Conservation (phyloP, 345 rosid species). For the Hypericum androsaemum region DNA sequence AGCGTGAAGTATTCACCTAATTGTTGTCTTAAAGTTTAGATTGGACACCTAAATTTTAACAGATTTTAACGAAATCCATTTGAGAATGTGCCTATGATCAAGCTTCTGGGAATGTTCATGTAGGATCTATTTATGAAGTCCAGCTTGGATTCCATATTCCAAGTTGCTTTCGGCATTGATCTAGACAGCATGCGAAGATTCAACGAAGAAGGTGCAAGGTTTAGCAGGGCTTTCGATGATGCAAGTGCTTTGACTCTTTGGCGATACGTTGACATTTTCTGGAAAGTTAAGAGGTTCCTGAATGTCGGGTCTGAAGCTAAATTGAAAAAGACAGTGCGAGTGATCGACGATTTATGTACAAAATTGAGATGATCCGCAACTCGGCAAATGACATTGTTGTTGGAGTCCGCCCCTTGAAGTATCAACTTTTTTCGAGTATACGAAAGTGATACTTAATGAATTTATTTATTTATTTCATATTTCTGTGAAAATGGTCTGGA, state of each 20-base stretch:
- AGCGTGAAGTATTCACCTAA: too few relatives aligned
- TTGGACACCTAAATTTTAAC: too few relatives aligned
- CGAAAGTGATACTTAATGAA: too few relatives aligned
- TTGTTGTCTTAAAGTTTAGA: too few relatives aligned
- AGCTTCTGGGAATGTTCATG: neutral
- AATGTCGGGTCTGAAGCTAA: conserved; percentile 50
- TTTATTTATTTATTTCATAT: too few relatives aligned
- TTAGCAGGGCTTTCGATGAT: conserved; percentile 47
- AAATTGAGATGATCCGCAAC: conserved; percentile 33
- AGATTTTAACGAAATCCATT: neutral
- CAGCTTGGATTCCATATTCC: conserved; percentile 50
- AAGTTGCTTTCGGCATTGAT: conserved; percentile 53
- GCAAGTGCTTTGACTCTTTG: conserved; percentile 36
- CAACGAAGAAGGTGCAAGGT: conserved; percentile 28
- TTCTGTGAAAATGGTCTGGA: too few relatives aligned
- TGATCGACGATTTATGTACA: conserved; percentile 35
- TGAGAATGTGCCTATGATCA: too few relatives aligned
- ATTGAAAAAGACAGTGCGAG: conserved; percentile 30
- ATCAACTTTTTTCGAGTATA: too few relatives aligned
- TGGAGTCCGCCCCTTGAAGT: conserved; percentile 20
- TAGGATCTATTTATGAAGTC: conserved; percentile 58
- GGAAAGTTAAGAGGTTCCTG: conserved; percentile 44
- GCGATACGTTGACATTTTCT: conserved; percentile 44
- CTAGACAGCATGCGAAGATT: conserved; percentile 44
- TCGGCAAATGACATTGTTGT: conserved; percentile 23